Evolutionary conservation across 208 protist genomes (phyloP), one percentile per base, ranked within the genome.

Genomic region (Leishmania arabica): DNA sequence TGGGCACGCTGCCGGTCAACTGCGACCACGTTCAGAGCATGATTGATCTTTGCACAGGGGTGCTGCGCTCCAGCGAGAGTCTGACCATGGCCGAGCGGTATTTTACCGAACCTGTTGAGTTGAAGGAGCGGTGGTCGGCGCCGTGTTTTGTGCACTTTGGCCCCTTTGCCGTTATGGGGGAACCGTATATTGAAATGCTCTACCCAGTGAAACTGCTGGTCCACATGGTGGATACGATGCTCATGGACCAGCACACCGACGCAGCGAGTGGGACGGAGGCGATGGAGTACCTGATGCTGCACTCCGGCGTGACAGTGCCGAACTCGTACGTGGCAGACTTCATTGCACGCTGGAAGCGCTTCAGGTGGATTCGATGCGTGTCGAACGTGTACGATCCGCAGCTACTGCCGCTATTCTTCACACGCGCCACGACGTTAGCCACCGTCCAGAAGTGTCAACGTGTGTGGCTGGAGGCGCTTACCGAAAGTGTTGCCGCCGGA

Each of bases 31-130:
- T 86, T 21, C 92, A 95, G 82, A 78, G 86, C 47, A 72, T 95
- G 65, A 71, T 90, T 5, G 90, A 95, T 71, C 81, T 95, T 51
- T 89, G 83, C 84, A 88, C 84, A 56, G 90, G 92, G 11, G 80
- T 86, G 45, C 88, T 87, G 65, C 82, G 74, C 69, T 77, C 84
- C 21, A 65, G 66, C 56, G 79, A 87, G 31, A 86, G 75, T 73
- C 76, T 89, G n/a, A 40, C 74, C 40, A 47, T 79, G 2, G 80
- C 77, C 6, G 71, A 81, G 64, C 49, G 49, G 11, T 77, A 86
- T 58, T 84, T 84, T 54, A 74, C 60, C 3, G n/a, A 78, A 6
- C 62, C 76, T 7, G 66, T 19, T 47, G 71, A 77, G 34, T 45
- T 49, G 51, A 78, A 40, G 51, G 74, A 47, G 56, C 49, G 51